Percentiles rank a stretch among this genome's conserved stretches.
Evolutionary conservation across 768 basidiomycete genomes (phyloP).

Genomic region (Scleroderma bovista): DNA sequence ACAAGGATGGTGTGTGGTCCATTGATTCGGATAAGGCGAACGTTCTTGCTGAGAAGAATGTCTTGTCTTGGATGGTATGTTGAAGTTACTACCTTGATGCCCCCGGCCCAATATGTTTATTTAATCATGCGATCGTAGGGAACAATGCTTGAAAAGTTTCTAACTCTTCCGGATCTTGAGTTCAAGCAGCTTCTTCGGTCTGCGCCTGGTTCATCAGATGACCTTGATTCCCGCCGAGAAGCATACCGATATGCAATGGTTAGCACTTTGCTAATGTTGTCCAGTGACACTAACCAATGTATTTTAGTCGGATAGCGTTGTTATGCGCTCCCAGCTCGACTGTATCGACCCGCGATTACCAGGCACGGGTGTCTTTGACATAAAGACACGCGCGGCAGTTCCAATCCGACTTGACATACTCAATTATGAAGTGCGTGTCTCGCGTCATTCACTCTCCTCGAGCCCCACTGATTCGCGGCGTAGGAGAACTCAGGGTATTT

Average conservation of each 20-base stretch:
- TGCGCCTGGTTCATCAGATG: conserved; percentile 20
- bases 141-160: conserved; percentile 79
- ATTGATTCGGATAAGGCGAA: conserved; percentile 51
- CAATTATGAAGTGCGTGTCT: conserved; percentile 60
- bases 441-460: not conserved
- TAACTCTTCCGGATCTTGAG: conserved; percentile 62
- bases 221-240: conserved; percentile 43
- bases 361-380: conserved; percentile 89
- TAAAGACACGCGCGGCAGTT: conserved; percentile 88
- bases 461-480: not conserved
- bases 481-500: conserved; percentile 79
- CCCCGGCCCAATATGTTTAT: not conserved
- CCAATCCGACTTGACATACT: conserved; percentile 80
- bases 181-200: conserved; percentile 54
- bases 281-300: not conserved
- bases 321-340: conserved; percentile 96
- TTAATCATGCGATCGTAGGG: conserved; percentile 46
- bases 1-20: conserved; percentile 61
- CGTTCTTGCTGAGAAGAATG: conserved; percentile 49
- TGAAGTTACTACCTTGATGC: not conserved
- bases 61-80: conserved; percentile 72
- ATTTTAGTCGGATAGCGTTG: conserved; percentile 42
- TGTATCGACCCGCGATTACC: conserved; percentile 77
- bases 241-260: conserved; percentile 88
- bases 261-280: conserved; percentile 7